A percentile compares a stretch with the other conserved stretches of the same genome.
Evolutionary conservation across 805 yeast species (phyloP).

Genomic region (Isabelozyma gotoi): DNA sequence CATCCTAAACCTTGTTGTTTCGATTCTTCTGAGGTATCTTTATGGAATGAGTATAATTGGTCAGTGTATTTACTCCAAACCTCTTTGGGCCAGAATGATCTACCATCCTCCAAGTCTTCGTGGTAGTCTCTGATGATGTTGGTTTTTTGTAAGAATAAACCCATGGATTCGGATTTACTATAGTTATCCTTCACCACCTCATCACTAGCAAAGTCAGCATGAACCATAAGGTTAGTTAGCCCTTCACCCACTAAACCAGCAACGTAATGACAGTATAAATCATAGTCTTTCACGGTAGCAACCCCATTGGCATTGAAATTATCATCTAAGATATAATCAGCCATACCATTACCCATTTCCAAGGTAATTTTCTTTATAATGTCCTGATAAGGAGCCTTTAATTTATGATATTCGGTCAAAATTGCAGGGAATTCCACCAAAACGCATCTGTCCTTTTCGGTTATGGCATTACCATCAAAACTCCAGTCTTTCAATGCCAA

Average conservation of each 20-base stretch:
- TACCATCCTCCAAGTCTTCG: conserved; percentile 87
- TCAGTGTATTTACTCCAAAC: conserved; percentile 84
- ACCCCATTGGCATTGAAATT: conserved; percentile 80
- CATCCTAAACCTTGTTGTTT: conserved; percentile 68
- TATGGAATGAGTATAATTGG: conserved; percentile 56
- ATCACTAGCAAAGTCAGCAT: conserved; percentile 67
- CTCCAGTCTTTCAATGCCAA: conserved; percentile 74
- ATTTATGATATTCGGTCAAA: conserved; percentile 66
- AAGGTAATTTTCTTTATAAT: conserved; percentile 74
- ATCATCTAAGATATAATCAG: conserved; percentile 79
- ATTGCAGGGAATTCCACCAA: conserved; percentile 75
- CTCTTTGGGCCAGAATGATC: conserved; percentile 96
- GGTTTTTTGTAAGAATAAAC: conserved; percentile 90
- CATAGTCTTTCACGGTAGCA: conserved; percentile 74
- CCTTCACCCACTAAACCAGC: conserved; percentile 99
- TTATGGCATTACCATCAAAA: conserved; percentile 68
- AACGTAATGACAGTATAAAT: conserved; percentile 92
- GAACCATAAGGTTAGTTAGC: conserved; percentile 74
- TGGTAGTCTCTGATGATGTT: conserved; percentile 93
- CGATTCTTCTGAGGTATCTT: conserved; percentile 34
- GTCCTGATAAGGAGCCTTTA: conserved; percentile 74
- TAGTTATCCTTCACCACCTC: conserved; percentile 49
- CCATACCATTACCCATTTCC: conserved; percentile 98
- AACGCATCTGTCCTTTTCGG: conserved; percentile 80
- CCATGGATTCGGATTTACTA: conserved; percentile 80